A percentile compares a stretch with the other conserved stretches of the same genome.
These are phyloP conservation scores for Rosa lucieae DNA, from an alignment of 306 rosid species.

Conservation along the genomic window DNA sequence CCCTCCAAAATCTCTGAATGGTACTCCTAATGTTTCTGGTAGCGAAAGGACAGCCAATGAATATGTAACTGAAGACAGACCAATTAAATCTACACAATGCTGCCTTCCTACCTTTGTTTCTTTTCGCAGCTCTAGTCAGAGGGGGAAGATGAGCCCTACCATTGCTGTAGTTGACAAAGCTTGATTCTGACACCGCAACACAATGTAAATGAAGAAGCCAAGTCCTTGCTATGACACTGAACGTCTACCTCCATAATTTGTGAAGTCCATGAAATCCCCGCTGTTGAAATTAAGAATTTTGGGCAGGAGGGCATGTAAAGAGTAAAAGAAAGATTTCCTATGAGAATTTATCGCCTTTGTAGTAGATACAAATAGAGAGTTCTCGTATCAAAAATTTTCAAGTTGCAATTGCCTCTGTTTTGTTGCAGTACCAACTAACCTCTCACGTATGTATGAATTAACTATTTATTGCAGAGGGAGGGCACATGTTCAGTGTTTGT, in stretches of 20 bases:
- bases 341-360: constrained; percentile 14
- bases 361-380: neutral
- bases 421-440: neutral
- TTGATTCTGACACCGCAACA: constrained; percentile 13
- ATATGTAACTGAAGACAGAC: constrained; percentile 34
- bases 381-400: neutral
- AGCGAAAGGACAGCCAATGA: constrained; percentile 59
- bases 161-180: constrained; percentile 51
- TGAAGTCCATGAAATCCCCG: constrained; percentile 35
- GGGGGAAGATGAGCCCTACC: constrained; percentile 69
- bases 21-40: constrained; percentile 51
- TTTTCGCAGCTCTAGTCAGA: constrained; percentile 61
- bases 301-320: constrained; percentile 31
- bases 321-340: constrained; percentile 20
- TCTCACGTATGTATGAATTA: neutral
- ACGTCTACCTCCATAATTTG: constrained; percentile 22
- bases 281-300: constrained; percentile 33
- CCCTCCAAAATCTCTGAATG: constrained; percentile 49
- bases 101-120: constrained; percentile 84
- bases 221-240: constrained; percentile 13
- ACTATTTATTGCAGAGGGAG: neutral
- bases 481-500: neutral
- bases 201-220: constrained; percentile 19
- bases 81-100: constrained; percentile 51
- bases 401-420: neutral